These are phyloP conservation scores for Lodderomyces jiufengensis DNA, from an alignment of 1,139 yeast species.

Conservation along the genomic window DNA sequence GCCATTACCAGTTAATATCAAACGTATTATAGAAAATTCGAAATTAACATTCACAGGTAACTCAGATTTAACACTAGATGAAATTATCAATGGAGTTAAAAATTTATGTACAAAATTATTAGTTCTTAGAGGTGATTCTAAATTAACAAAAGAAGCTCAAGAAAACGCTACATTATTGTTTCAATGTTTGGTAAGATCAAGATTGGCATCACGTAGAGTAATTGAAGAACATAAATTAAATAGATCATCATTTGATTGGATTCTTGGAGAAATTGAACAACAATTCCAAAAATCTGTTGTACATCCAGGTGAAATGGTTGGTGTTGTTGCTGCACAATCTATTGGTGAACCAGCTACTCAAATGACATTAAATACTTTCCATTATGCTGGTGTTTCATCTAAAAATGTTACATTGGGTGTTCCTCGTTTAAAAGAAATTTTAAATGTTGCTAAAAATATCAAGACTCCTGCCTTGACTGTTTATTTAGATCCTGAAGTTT, in stretches of 20 bases:
- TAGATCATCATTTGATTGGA: constrained; percentile 92
- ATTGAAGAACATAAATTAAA: constrained; percentile 86
- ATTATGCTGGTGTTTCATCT: constrained; percentile 99
- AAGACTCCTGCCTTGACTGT: constrained; percentile 98
- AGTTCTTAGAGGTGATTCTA: constrained; percentile 82
- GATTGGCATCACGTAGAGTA: constrained; percentile 87
- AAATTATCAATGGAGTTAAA: constrained; percentile 72
- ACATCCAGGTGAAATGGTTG: constrained; percentile 99
- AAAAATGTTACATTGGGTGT: constrained; percentile 99
- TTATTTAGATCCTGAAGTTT: constrained; percentile 74
- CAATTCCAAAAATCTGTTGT: constrained; percentile 92
- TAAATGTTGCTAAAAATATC: constrained; percentile 96
- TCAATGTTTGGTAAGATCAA: constrained; percentile 88
- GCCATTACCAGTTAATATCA: constrained; percentile 96
- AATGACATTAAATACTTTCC: constrained; percentile 99
- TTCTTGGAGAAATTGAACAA: constrained; percentile 85
- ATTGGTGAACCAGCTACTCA: constrained; percentile 99
- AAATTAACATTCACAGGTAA: constrained; percentile 96
- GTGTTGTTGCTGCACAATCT: constrained; percentile 98
- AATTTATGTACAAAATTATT: constrained; percentile 62
- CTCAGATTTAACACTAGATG: constrained; percentile 82
- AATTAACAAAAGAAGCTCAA: constrained; percentile 79
- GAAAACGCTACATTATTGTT: constrained; percentile 86
- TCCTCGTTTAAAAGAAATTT: constrained; percentile 98
- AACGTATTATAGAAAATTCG: constrained; percentile 95